These are phyloP conservation scores for Aspergillus clavatus DNA, from an alignment of 2,329 filamentous ascomycete species.

Conservation along the genomic window DNA sequence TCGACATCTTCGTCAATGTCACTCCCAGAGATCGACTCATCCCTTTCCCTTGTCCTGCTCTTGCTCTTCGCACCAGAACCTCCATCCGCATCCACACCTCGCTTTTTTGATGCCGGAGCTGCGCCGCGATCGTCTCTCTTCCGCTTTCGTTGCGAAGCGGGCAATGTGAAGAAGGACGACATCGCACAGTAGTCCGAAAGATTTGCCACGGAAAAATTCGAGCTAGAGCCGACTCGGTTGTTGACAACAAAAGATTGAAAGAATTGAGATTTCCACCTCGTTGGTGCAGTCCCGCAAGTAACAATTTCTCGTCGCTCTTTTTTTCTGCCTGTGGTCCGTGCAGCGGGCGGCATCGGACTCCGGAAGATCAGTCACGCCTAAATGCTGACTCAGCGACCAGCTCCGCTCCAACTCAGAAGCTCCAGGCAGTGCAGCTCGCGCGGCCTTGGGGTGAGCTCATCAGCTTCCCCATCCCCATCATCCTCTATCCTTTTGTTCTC, in stretches of 20 bases:
- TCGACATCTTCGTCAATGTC: constrained; percentile 65
- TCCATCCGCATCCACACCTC: constrained; percentile 36
- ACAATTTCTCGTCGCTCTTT: constrained; percentile 23
- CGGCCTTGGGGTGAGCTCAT: constrained; percentile 14
- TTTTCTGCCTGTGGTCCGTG: constrained; percentile 35
- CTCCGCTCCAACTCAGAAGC: constrained; percentile 26
- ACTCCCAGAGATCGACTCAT: constrained; percentile 84
- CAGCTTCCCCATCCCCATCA: constrained; percentile 16
- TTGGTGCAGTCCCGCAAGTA: background rate
- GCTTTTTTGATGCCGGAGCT: constrained; percentile 43
- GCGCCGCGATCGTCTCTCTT: constrained; percentile 59
- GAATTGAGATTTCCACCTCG: background rate
- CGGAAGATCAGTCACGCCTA: constrained; percentile 29
- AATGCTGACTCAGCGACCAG: constrained; percentile 33
- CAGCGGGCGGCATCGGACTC: constrained; percentile 13
- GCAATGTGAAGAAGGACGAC: constrained; percentile 94
- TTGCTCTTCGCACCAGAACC: constrained; percentile 35
- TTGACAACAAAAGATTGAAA: background rate
- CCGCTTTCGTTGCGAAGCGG: constrained; percentile 82
- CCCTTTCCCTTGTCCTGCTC: constrained; percentile 48
- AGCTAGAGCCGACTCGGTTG: background rate
- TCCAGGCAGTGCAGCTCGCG: constrained; percentile 42
- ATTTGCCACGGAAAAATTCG: background rate
- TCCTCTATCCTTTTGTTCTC: constrained; percentile 20
- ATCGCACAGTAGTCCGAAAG: constrained; percentile 43